phyloP scores from a whole-genome alignment of 108 stramenopile species.

The Skeletonema tropicum region DNA sequence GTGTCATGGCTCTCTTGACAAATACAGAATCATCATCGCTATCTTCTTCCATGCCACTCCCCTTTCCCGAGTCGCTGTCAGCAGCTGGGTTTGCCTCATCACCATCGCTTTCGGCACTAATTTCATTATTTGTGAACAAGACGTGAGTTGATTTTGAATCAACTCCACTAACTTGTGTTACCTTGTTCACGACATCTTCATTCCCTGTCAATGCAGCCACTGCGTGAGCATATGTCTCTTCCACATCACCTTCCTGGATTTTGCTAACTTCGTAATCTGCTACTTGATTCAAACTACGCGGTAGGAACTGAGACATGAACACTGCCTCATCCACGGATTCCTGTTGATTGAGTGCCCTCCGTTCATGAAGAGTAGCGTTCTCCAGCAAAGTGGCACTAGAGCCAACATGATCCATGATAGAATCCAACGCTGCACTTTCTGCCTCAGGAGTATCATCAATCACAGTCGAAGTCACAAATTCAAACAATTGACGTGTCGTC shows the following conservation, averaged over 20 bases:
- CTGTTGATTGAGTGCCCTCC: conserved; percentile 66
- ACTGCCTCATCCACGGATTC: conserved; percentile 88
- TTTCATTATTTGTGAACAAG: conserved; percentile 28
- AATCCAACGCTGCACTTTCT: conserved; percentile 63
- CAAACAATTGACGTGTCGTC: conserved; percentile 87
- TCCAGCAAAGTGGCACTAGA: conserved; percentile 26
- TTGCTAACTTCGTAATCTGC: conserved; percentile 86
- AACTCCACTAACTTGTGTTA: conserved; percentile 48
- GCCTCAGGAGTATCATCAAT: conserved; percentile 57
- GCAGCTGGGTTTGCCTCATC: conserved; percentile 17
- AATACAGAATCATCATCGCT: conserved; percentile 53
- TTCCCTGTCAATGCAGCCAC: conserved; percentile 90
- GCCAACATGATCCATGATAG: conserved; percentile 67
- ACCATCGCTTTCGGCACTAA: conserved; percentile 7
- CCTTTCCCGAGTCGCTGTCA: conserved; percentile 21
- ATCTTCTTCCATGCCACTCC: conserved; percentile 14
- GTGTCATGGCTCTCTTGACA: conserved; percentile 70
- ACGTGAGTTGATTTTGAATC: conserved; percentile 36
- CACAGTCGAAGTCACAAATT: conserved; percentile 73
- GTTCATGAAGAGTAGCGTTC: conserved; percentile 57
- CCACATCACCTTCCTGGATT: conserved; percentile 84
- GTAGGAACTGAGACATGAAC: conserved; percentile 91
- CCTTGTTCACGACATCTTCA: conserved; percentile 71
- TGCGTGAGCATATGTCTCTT: conserved; percentile 87
- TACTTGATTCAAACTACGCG: conserved; percentile 87